phyloP scores from a whole-genome alignment of 1,139 yeast genomes.

The Ogataea hybrid region DNA sequence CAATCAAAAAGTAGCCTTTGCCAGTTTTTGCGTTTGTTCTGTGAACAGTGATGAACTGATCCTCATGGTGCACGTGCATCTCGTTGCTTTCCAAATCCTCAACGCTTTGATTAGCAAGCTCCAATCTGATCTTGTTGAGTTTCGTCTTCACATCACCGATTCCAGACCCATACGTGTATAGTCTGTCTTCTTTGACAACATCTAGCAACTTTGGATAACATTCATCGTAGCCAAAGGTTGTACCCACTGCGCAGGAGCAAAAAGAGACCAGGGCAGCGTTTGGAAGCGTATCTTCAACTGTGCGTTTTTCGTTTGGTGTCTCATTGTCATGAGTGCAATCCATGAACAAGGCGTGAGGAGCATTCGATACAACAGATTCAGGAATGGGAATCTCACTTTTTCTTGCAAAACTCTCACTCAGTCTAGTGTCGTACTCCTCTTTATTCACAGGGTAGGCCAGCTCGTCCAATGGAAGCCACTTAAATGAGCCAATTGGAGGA shows the following conservation, averaged over 20 bases:
- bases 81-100: constrained; percentile 75
- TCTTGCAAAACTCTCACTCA: constrained; percentile 27
- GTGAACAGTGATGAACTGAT: constrained; percentile 88
- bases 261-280: constrained; percentile 93
- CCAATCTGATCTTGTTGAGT: constrained; percentile 55
- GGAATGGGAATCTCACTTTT: constrained; percentile 66
- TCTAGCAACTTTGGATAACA: constrained; percentile 78
- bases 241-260: constrained; percentile 92
- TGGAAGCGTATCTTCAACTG: constrained; percentile 91
- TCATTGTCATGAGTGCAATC: constrained; percentile 98
- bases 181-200: constrained; percentile 75
- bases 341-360: constrained; percentile 94
- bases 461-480: constrained; percentile 71
- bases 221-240: constrained; percentile 94
- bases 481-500: constrained; percentile 87
- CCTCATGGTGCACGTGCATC: constrained; percentile 93
- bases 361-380: constrained; percentile 56
- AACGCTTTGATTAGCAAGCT: constrained; percentile 62
- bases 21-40: constrained; percentile 83
- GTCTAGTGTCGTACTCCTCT: constrained; percentile 34
- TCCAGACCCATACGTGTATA: constrained; percentile 63
- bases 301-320: constrained; percentile 82
- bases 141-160: constrained; percentile 68
- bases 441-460: constrained; percentile 60
- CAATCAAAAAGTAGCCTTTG: constrained; percentile 83